A percentile compares a stretch with the other conserved stretches of the same genome.
Conservation (phyloP, 495 filamentous ascomycete species). For the Podospora pseudopauciseta region DNA sequence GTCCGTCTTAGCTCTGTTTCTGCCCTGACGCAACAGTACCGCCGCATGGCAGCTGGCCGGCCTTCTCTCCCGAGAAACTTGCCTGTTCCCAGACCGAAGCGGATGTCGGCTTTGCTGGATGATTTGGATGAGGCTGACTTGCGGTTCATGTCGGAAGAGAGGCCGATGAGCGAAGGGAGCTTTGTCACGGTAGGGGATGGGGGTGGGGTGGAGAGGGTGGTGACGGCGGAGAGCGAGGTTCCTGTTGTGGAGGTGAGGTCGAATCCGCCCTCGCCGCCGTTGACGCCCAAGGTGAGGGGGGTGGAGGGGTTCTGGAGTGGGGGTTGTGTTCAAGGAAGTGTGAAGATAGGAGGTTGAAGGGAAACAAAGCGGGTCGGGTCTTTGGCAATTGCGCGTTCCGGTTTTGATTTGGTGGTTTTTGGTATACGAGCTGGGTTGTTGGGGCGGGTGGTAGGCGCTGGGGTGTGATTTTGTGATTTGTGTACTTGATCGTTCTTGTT, state of each 20-base stretch:
- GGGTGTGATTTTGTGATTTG: no score
- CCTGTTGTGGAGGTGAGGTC: constrained; percentile 27
- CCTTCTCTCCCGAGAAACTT: constrained; percentile 30
- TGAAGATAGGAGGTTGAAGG: no score
- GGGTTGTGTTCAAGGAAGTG: no score
- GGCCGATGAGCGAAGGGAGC: background rate
- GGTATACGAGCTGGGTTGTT: no score
- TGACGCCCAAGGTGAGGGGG: constrained; percentile 29
- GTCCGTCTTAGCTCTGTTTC: constrained; percentile 30
- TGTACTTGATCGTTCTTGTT: no score
- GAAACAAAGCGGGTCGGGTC: no score
- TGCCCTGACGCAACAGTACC: constrained; percentile 37
- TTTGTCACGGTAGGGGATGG: constrained; percentile 11
- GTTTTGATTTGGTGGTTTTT: no score
- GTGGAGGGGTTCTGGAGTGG: no score
- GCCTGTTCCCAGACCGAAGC: constrained; percentile 25
- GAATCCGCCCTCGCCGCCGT: constrained; percentile 38
- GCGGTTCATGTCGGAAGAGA: constrained; percentile 1
- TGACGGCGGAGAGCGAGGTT: constrained; percentile 7
- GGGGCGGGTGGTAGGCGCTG: no score
- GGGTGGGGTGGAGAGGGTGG: constrained; percentile 13
- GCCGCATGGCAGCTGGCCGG: constrained; percentile 35
- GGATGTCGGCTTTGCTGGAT: constrained; percentile 1
- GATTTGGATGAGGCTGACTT: constrained; percentile 1
- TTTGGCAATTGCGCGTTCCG: no score